These are phyloP conservation scores for Syzygium oleosum DNA, from an alignment of 345 rosid genomes.

Conservation along the genomic window DNA sequence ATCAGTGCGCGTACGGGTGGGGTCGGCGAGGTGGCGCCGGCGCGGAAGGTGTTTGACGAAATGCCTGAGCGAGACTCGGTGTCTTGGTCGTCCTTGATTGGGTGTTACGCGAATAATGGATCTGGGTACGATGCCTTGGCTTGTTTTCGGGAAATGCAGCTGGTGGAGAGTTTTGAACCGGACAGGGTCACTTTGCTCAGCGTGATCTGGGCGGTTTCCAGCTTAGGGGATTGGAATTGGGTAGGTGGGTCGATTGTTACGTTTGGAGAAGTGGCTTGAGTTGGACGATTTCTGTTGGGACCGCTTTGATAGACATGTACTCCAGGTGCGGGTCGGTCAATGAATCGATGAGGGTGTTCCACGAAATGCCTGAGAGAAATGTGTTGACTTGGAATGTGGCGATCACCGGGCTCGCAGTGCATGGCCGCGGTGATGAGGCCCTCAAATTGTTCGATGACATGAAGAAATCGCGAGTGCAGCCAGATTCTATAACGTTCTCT, in stretches of 20 bases:
- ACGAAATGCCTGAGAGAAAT: constrained; percentile 28
- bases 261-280: constrained; percentile 16
- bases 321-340: constrained; percentile 44
- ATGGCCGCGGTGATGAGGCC: constrained; percentile 27
- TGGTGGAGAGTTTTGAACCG: constrained; percentile 13
- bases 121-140: constrained; percentile 24
- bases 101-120: constrained; percentile 28
- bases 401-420: constrained; percentile 43
- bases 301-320: constrained; percentile 47
- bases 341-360: constrained; percentile 27
- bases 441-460: constrained; percentile 21
- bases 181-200: constrained; percentile 38
- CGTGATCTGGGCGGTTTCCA: constrained; percentile 29
- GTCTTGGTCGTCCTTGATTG: constrained; percentile 41
- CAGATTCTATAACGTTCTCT: constrained; percentile 31
- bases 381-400: constrained; percentile 35
- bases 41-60: constrained; percentile 32
- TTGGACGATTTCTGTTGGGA: constrained; percentile 19
- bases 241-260: constrained; percentile 33
- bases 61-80: constrained; percentile 31
- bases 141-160: constrained; percentile 32
- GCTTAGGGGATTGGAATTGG: constrained; percentile 37
- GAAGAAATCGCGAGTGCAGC: constrained; percentile 21
- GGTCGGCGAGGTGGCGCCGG: constrained; percentile 3
- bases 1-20: constrained; percentile 19